Evolutionary conservation across 257 asterid genomes (phyloP), one percentile per base, ranked within the genome.

Genomic region (Ajuga chamaepitys): DNA sequence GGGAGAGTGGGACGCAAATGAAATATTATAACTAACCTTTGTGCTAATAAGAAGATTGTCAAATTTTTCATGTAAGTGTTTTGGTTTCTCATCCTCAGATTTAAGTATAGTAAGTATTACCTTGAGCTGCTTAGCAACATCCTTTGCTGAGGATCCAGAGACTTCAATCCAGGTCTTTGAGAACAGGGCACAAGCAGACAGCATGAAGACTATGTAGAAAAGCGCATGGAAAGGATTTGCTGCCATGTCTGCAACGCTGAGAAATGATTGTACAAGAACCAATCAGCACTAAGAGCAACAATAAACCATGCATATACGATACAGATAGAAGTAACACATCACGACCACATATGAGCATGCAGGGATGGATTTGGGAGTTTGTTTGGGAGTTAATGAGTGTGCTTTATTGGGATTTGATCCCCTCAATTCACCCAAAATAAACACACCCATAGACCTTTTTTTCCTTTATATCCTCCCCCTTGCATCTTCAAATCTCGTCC

Each of bases 131-230:
- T 84, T 84, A 70, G 95, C 85, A 9, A 86, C 88, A 73, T 84
- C 91, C 67, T 69, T 84, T 58, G 91, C 87, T 8, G 95, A 86
- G 37, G 88, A 86, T 61, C 95, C 91, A 40, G 95, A 86, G 30
- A 86, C 91, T 77, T 80, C 88, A 70, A 86, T 84, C 91, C 95
- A 84, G 4, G 88, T 80, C 70, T 86, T 84, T 48, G 95, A 82
- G 80, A 86, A 82, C 44, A 86, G 74, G 46, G 95, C 91, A 55
- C 95, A 84, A 0, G 95, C 88, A 24, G 91, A 65, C 9, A 84
- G 83, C 95, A 86, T 84, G 78, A 86, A 86, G 40, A 71, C 71
- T 10, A 82, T 65, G 25, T 86, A 86, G 77, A 82, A 86, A 10
- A 86, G 84, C 21, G 88, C 91, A 35, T 86, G 95, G 74, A 84